These are phyloP conservation scores for Calonectria henricotiae DNA, from an alignment of 2,329 filamentous ascomycete species.

Conservation along the genomic window DNA sequence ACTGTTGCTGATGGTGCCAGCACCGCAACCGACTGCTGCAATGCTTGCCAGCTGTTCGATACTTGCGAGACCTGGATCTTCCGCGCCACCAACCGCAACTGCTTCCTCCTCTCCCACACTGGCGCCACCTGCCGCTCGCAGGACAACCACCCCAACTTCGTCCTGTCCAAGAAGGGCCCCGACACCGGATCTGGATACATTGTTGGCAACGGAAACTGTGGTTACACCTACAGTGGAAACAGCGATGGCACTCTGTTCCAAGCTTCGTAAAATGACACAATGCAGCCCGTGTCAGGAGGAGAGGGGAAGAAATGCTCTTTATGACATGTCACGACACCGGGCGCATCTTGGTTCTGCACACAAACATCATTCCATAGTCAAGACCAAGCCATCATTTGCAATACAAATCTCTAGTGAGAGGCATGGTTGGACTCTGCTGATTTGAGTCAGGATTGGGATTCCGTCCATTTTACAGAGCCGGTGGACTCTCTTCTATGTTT, in stretches of 20 bases:
- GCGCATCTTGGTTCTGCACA: too few species aligned
- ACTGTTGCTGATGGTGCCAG: background rate
- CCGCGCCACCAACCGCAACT: background rate
- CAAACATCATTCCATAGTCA: too few species aligned
- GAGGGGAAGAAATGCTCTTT: too few species aligned
- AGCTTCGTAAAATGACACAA: too few species aligned
- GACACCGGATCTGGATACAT: background rate
- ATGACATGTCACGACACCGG: too few species aligned
- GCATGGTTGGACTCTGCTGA: too few species aligned
- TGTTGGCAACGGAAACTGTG: slow-evolving; percentile 4
- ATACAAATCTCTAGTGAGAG: too few species aligned
- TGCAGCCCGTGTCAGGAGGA: too few species aligned
- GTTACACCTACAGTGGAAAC: background rate
- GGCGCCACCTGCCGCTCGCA: background rate
- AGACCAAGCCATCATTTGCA: too few species aligned
- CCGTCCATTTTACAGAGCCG: too few species aligned
- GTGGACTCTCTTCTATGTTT: too few species aligned
- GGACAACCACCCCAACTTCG: background rate
- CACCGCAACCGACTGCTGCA: background rate
- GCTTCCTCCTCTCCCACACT: background rate
- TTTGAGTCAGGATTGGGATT: too few species aligned
- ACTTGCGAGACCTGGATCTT: slow-evolving; percentile 2
- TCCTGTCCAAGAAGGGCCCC: background rate
- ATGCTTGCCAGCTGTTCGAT: background rate
- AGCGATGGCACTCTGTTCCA: background rate